Percentiles rank a stretch among this genome's conserved stretches.
Evolutionary conservation across 2,329 filamentous ascomycete genomes (phyloP).

Genomic region (Pestalotiopsis sp.): DNA sequence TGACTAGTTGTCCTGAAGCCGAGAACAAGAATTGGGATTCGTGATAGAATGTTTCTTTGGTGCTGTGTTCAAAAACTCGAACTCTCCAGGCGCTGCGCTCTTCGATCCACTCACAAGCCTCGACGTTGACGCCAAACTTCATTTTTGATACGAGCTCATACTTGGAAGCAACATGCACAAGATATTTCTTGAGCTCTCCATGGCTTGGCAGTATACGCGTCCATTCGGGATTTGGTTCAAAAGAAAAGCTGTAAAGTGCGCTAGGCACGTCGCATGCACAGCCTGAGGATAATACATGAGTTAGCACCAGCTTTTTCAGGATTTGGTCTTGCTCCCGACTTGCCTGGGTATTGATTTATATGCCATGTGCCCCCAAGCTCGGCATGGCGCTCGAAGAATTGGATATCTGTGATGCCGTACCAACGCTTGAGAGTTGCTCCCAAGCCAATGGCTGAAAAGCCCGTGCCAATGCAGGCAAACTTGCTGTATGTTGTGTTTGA

Average conservation of each 20-base stretch:
- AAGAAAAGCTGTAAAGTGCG: conserved; percentile 60
- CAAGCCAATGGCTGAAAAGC: conserved; percentile 64
- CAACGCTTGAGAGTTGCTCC: conserved; percentile 60
- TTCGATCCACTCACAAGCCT: conserved; percentile 41
- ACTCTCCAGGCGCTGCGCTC: conserved; percentile 37
- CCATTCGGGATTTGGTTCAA: conserved; percentile 64
- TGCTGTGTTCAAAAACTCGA: conserved; percentile 27
- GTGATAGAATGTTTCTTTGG: conserved; percentile 29
- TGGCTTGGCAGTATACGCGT: conserved; percentile 57
- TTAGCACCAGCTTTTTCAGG: too few relatives aligned
- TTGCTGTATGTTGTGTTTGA: neutral
- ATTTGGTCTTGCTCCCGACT: neutral
- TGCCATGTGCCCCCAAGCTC: conserved; percentile 68
- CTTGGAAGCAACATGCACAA: conserved; percentile 52
- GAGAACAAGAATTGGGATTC: conserved; percentile 44
- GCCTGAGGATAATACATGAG: conserved; percentile 17
- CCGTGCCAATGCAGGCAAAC: conserved; percentile 52
- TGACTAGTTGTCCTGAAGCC: conserved; percentile 36
- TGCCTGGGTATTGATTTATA: conserved; percentile 63
- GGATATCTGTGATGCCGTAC: conserved; percentile 60
- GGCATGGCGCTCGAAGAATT: conserved; percentile 61
- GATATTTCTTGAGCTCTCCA: conserved; percentile 60
- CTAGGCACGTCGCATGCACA: conserved; percentile 61
- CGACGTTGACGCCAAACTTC: conserved; percentile 39
- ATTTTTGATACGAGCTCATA: conserved; percentile 43